Conservation (phyloP, 2,329 filamentous ascomycete genomes). For the Pestalotiopsis sp. region DNA sequence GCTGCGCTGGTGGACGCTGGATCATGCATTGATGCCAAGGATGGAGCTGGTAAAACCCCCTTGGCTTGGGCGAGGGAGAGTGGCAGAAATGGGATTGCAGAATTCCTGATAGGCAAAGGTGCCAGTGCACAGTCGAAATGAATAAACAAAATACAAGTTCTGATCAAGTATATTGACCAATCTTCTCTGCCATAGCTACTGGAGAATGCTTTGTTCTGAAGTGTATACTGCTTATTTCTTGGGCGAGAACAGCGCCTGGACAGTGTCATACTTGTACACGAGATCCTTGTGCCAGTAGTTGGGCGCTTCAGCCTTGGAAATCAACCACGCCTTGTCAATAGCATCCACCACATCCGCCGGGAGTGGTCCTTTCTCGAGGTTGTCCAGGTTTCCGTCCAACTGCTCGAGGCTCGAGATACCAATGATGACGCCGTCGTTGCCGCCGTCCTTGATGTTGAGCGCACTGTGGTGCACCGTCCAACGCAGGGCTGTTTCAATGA, state of each 20-base stretch:
- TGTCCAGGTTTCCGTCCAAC: conserved; percentile 58
- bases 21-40: conserved; percentile 20
- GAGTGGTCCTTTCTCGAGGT: conserved; percentile 70
- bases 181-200: background rate
- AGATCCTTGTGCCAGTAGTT: conserved; percentile 63
- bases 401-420: conserved; percentile 61
- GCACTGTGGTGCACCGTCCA: conserved; percentile 75
- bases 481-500: conserved; percentile 74
- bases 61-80: conserved; percentile 24
- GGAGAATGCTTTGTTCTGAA: background rate
- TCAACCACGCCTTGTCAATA: conserved; percentile 76
- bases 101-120: conserved; percentile 23
- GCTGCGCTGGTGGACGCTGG: conserved; percentile 19
- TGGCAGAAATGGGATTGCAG: conserved; percentile 20
- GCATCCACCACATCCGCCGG: conserved; percentile 75
- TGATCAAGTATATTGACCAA: background rate
- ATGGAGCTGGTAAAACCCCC: conserved; percentile 24
- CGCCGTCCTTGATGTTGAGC: conserved; percentile 48
- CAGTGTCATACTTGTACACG: conserved; percentile 68
- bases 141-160: background rate
- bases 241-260: conserved; percentile 57
- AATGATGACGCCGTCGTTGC: conserved; percentile 62
- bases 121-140: conserved; percentile 10
- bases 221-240: conserved; percentile 39
- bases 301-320: conserved; percentile 61